Conservation (phyloP, 495 filamentous ascomycete genomes). For the Thozetella sp. region DNA sequence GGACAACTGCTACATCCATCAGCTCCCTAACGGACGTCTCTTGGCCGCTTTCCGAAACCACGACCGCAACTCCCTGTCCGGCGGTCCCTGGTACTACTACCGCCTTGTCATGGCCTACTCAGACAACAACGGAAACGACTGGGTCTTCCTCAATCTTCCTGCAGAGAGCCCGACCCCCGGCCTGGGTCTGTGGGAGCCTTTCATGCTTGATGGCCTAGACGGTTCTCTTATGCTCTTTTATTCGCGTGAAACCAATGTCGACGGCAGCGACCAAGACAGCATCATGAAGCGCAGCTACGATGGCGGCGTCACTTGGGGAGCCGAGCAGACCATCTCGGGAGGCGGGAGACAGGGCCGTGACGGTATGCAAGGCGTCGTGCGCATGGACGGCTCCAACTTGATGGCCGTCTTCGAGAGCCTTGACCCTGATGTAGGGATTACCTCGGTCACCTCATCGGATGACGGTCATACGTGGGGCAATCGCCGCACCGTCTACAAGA, state of each 20-base stretch:
- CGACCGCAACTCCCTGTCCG: conserved; percentile 38
- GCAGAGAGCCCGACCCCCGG: conserved; percentile 18
- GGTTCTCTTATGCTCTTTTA: conserved; percentile 61
- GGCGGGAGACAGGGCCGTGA: conserved; percentile 45
- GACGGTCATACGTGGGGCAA: conserved; percentile 59
- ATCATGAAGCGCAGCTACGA: conserved; percentile 54
- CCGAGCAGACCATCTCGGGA: conserved; percentile 48
- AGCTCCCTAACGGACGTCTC: conserved; percentile 45
- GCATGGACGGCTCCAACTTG: conserved; percentile 32
- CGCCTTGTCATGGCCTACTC: conserved; percentile 62
- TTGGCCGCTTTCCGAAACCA: conserved; percentile 62
- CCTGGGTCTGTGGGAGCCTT: conserved; percentile 63
- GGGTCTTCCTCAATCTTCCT: conserved; percentile 42
- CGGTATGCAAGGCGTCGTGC: conserved; percentile 61
- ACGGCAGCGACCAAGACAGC: conserved; percentile 53
- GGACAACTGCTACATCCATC: conserved; percentile 58
- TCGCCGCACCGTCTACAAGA: conserved; percentile 48
- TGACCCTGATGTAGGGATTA: conserved; percentile 47
- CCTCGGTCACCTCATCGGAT: conserved; percentile 54
- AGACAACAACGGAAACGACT: conserved; percentile 47
- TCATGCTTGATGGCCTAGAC: conserved; percentile 49
- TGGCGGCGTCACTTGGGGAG: conserved; percentile 51
- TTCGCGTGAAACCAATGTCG: conserved; percentile 50
- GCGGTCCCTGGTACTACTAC: conserved; percentile 48
- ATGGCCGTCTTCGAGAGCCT: conserved; percentile 59